Evolutionary conservation across 2,329 filamentous ascomycete species (phyloP).

Genomic region (Fusarium robinianum): DNA sequence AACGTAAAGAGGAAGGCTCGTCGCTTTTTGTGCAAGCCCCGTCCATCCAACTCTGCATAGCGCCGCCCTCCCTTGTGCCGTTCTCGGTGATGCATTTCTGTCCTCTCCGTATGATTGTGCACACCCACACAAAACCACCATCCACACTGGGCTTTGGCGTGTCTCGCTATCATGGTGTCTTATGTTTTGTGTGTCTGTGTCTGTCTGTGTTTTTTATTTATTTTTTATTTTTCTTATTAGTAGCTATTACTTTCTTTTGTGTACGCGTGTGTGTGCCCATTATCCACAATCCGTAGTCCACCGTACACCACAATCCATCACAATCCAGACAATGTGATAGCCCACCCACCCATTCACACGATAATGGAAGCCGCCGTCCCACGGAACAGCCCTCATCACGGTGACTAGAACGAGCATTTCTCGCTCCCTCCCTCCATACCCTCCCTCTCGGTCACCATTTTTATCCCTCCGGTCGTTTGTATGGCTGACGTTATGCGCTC

Average conservation of each 20-base stretch:
- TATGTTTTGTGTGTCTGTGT: conserved; percentile 16
- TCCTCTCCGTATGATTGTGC: conserved; percentile 26
- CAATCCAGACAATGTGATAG: too few species aligned
- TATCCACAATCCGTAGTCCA: conserved; percentile 9
- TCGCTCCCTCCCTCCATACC: conserved; percentile 4
- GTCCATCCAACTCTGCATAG: conserved; percentile 3
- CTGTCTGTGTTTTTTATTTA: conserved; percentile 12
- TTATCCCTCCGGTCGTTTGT: conserved; percentile 10
- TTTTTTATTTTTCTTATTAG: conserved; percentile 12
- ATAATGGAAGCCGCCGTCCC: conserved; percentile 12
- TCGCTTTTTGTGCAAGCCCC: conserved; percentile 19
- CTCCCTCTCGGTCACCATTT: not conserved
- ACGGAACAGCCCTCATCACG: too few species aligned
- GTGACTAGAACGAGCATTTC: too few species aligned
- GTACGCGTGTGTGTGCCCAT: conserved; percentile 25
- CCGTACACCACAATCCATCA: conserved; percentile 6
- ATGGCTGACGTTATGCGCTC: conserved; percentile 19
- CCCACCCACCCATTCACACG: conserved; percentile 25
- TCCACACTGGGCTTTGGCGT: conserved; percentile 18
- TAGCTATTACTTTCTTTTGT: conserved; percentile 11
- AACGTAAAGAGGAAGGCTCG: too few species aligned
- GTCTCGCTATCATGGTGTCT: conserved; percentile 8
- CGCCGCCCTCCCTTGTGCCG: conserved; percentile 33
- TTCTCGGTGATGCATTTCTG: too few species aligned
- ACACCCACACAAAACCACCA: too few species aligned